Conservation (phyloP, 768 basidiomycete species). For the Royoungia palumana region DNA sequence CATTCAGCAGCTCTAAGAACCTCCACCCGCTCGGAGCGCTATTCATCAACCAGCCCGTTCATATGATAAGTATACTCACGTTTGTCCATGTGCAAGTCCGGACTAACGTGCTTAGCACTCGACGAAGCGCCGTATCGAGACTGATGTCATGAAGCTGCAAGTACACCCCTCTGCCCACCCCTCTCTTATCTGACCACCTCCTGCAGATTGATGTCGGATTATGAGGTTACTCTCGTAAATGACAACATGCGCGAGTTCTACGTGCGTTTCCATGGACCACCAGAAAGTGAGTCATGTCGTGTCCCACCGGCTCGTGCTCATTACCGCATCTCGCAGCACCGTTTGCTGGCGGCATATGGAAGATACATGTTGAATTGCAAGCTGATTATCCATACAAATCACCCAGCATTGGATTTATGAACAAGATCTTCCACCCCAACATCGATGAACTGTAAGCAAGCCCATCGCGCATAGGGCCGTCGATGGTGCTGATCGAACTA, state of each 20-base stretch:
- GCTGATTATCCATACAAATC: constrained; percentile 99
- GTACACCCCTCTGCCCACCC: constrained; percentile 18
- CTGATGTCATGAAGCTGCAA: constrained; percentile 99
- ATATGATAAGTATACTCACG: constrained; percentile 58
- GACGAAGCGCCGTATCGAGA: constrained; percentile 94
- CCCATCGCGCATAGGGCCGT: constrained; percentile 1
- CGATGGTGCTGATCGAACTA: constrained; percentile 6
- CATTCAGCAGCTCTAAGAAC: constrained; percentile 13
- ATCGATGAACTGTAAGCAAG: constrained; percentile 93
- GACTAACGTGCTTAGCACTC: constrained; percentile 50
- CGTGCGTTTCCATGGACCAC: constrained; percentile 90
- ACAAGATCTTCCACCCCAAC: constrained; percentile 99
- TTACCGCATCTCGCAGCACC: constrained; percentile 57
- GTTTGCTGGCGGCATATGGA: constrained; percentile 97
- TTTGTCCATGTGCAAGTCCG: constrained; percentile 16
- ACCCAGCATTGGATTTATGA: constrained; percentile 99
- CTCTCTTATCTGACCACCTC: constrained; percentile 9
- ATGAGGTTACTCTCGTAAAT: constrained; percentile 95
- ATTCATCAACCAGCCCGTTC: constrained; percentile 12
- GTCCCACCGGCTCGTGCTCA: constrained; percentile 3
- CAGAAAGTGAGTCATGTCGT: constrained; percentile 69
- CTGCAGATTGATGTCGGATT: constrained; percentile 93
- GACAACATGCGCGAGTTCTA: constrained; percentile 99
- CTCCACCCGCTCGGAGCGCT: constrained; percentile 11
- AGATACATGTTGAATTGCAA: constrained; percentile 98